Percentiles rank a stretch among this genome's conserved stretches.
phyloP scores from a whole-genome alignment of 805 yeast genomes.

The Naumovozyma baii region DNA sequence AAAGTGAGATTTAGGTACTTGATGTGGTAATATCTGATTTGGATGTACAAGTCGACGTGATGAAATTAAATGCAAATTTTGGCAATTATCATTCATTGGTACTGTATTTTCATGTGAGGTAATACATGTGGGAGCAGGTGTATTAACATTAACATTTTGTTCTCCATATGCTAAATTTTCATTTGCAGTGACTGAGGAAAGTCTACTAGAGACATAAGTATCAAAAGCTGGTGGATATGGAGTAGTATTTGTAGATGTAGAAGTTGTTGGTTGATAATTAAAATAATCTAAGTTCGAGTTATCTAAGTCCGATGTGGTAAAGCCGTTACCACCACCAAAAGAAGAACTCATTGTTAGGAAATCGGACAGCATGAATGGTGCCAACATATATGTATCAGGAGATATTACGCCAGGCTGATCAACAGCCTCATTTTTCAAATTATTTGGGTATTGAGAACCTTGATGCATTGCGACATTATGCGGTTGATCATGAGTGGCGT shows the following conservation, averaged over 20 bases:
- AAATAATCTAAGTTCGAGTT: conserved; percentile 30
- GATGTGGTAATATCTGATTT: neutral
- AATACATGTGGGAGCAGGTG: neutral
- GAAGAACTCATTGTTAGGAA: conserved; percentile 34
- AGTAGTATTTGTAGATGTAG: conserved; percentile 16
- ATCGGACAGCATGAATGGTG: conserved; percentile 31
- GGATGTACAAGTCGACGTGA: neutral
- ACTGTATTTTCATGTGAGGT: no score
- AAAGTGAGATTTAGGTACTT: neutral
- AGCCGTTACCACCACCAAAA: conserved; percentile 36
- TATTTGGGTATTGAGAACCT: neutral
- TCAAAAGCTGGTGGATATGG: conserved; percentile 16
- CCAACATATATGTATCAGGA: conserved; percentile 9
- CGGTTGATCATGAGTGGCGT: neutral
- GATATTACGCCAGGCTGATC: neutral
- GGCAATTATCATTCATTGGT: neutral
- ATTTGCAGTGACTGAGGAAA: neutral
- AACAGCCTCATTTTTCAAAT: neutral
- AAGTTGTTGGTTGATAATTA: conserved; percentile 16
- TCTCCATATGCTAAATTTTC: neutral
- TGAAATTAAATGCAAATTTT: neutral
- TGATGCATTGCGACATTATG: neutral
- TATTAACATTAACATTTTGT: neutral
- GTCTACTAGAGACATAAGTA: neutral
- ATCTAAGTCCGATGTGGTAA: conserved; percentile 15